Evolutionary conservation across 345 rosid species (phyloP).

Genomic region (Hibiscus syriacus): DNA sequence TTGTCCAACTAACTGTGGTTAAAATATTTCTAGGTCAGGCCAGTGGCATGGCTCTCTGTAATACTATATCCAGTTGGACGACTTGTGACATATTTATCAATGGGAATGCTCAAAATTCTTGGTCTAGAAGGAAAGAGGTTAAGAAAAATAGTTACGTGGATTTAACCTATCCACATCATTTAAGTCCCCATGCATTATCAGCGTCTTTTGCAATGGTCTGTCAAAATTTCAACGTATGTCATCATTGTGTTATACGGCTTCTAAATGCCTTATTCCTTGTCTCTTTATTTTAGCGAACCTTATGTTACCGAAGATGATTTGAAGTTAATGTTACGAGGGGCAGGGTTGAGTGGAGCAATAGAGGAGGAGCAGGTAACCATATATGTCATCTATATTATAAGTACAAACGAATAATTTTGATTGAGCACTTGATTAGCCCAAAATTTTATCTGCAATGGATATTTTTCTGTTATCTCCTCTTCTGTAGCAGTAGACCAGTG

Average conservation of each 20-base stretch:
- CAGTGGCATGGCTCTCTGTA: conserved; percentile 99
- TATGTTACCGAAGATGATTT: conserved; percentile 94
- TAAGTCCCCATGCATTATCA: neutral
- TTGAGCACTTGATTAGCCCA: neutral
- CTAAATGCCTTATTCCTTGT: conserved; percentile 7
- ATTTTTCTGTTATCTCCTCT: neutral
- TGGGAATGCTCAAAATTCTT: conserved; percentile 94
- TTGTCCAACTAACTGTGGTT: conserved; percentile 29
- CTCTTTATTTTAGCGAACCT: conserved; percentile 47
- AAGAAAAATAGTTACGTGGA: conserved; percentile 11
- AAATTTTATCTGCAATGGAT: neutral
- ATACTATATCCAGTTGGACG: conserved; percentile 92
- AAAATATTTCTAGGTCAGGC: conserved; percentile 79
- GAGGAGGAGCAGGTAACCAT: conserved; percentile 88
- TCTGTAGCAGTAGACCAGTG: neutral
- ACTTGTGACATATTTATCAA: conserved; percentile 79
- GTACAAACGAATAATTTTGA: neutral
- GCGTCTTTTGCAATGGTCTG: neutral
- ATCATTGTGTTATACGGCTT: conserved; percentile 2
- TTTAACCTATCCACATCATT: neutral
- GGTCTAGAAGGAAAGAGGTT: conserved; percentile 95
- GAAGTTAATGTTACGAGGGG: conserved; percentile 93
- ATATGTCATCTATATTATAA: neutral
- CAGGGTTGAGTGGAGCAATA: conserved; percentile 93
- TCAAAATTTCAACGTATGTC: neutral